Evolutionary conservation across 2,329 filamentous ascomycete species (phyloP), one percentile per base, ranked within the genome.

Genomic region (Corinectria fuckeliana): DNA sequence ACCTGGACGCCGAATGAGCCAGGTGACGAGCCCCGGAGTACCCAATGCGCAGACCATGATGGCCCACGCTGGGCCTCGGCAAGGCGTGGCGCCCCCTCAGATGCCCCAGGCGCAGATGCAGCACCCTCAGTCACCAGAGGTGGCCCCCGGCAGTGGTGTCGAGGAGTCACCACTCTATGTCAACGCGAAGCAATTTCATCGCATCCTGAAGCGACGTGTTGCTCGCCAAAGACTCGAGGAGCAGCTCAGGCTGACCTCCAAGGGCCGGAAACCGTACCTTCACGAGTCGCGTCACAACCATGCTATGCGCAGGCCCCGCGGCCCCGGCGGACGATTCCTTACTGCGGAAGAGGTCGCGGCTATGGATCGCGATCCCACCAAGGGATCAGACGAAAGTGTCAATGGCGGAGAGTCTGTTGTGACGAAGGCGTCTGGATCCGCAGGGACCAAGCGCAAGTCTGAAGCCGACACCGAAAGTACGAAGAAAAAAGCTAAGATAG

Each of bases 241-340:
- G 75, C 91, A 93, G 54, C 79, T 99, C 41, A 88, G 95, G 39
- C 80, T 98, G 58, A 98, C 95, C 0, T 96, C 91, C 9, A 99
- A 99, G 78, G 94, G 94, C 23, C 88, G 95, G 32, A 98, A 97
- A 78, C 95, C 95, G 3, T 99, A 99, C 72, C 84, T 99, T 28
- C 95, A 99, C 78, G 95, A 99, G 75, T 98, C 94, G 23, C 86
- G 95, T 72, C 95, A 99, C 76, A 98, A 98, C 73, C 95, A 99
- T 76, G 95, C 95, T 9, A 99, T 99, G 95, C 88, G 95, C 58
- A 84, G 95, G 70, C 95, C 95, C 25, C 88, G 95, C 74, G 95
- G 95, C 14, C 95, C 95, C 1, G 95, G 95, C 52, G 95, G 95
- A 20, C 89, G 95, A 21, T 99, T 99, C 82, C 80, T 99, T 75